A percentile compares a stretch with the other conserved stretches of the same genome.
Evolutionary conservation across 805 yeast genomes (phyloP).

Genomic region (Kuraishia cidri): DNA sequence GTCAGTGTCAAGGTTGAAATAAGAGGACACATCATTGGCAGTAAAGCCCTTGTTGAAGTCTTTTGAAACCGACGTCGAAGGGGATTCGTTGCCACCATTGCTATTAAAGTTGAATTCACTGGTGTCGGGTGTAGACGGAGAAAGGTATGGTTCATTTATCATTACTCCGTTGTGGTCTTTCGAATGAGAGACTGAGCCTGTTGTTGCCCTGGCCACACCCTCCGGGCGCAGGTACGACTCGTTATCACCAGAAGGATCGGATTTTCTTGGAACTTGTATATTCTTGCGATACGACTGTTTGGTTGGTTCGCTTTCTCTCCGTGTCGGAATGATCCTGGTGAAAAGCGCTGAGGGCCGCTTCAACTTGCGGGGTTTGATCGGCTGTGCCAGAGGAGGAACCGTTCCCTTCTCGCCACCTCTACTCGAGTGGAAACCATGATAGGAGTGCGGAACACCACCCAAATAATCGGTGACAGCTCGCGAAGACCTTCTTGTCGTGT

Average conservation of each 20-base stretch:
- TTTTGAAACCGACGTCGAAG: too few species aligned
- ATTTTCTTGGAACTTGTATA: too few species aligned
- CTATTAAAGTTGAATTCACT: too few species aligned
- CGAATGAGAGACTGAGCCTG: neutral
- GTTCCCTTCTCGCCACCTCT: neutral
- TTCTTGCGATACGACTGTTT: too few species aligned
- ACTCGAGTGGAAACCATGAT: conserved; percentile 2
- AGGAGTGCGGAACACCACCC: neutral
- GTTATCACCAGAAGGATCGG: too few species aligned
- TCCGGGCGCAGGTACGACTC: neutral
- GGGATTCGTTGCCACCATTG: too few species aligned
- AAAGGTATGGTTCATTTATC: neutral
- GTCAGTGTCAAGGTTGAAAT: neutral
- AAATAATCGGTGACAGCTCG: too few species aligned
- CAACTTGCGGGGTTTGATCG: conserved; percentile 13
- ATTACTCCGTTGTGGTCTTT: neutral
- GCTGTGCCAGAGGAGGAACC: conserved; percentile 9
- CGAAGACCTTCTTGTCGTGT: too few species aligned
- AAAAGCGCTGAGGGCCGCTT: conserved; percentile 9
- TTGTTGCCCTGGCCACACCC: neutral
- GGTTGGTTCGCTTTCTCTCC: conserved; percentile 15
- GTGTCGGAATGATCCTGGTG: conserved; percentile 14
- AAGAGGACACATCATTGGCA: neutral
- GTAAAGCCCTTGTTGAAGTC: too few species aligned
- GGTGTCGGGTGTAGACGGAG: neutral